phyloP scores from a whole-genome alignment of 2,329 filamentous ascomycete genomes.

The Aspergillus sp. region DNA sequence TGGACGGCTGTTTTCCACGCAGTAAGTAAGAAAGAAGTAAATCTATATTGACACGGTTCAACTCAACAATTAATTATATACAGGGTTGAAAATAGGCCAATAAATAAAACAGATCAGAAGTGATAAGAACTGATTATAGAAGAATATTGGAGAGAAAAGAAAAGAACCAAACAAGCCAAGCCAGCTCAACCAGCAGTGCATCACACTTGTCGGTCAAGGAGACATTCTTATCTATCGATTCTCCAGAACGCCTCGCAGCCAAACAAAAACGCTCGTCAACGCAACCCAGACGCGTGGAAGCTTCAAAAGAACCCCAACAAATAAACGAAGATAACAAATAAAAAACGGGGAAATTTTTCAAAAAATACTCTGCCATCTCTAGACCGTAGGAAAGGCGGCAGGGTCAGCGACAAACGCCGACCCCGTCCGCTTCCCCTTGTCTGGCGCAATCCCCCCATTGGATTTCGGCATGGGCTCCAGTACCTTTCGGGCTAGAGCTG shows the following conservation, averaged over 20 bases:
- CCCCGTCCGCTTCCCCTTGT: slow-evolving; percentile 17
- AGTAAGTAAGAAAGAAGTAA: too few species aligned
- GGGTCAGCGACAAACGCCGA: background rate
- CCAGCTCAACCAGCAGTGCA: too few species aligned
- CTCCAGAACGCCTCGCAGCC: too few species aligned
- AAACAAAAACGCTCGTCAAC: background rate
- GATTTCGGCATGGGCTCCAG: slow-evolving; percentile 24
- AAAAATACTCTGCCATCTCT: background rate
- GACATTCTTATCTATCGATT: too few species aligned
- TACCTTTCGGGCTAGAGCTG: slow-evolving; percentile 27
- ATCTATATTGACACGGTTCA: too few species aligned
- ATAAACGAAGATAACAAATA: background rate
- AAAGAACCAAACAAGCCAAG: too few species aligned
- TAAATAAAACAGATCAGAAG: too few species aligned
- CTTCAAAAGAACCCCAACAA: background rate
- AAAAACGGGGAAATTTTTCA: background rate
- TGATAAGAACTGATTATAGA: background rate
- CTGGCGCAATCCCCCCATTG: slow-evolving; percentile 25
- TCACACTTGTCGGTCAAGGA: too few species aligned
- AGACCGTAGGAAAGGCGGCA: background rate
- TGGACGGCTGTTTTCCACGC: too few species aligned
- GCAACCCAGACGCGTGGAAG: background rate
- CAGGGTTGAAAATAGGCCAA: too few species aligned
- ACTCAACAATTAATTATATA: too few species aligned
- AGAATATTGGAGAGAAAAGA: too few species aligned